Percentiles rank a stretch among this genome's conserved stretches.
Conservation (phyloP, 2,329 filamentous ascomycete species). For the Talaromyces pinophilus region DNA sequence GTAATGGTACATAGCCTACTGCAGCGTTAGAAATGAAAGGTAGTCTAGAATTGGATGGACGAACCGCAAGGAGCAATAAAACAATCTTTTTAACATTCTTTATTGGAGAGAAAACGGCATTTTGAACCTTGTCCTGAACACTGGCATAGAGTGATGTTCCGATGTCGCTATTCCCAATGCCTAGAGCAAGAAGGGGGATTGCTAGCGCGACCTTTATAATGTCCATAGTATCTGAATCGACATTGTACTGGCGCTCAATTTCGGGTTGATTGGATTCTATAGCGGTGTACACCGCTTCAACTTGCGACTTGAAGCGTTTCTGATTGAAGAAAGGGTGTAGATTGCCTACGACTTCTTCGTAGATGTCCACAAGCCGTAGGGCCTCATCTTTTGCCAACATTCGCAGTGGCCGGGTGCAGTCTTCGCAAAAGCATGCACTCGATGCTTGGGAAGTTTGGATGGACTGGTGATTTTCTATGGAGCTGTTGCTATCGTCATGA, state of each 20-base stretch:
- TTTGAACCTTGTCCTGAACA: neutral
- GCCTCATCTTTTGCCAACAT: neutral
- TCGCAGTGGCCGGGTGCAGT: neutral
- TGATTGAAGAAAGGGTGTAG: constrained; percentile 5
- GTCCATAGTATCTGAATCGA: neutral
- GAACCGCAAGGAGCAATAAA: neutral
- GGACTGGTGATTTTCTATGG: neutral
- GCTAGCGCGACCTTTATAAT: neutral
- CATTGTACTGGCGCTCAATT: neutral
- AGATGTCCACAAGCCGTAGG: neutral
- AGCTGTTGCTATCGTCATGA: neutral
- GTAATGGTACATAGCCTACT: constrained; percentile 9
- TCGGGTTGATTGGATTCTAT: neutral
- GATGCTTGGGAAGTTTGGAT: neutral
- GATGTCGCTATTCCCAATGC: neutral
- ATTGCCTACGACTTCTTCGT: constrained; percentile 3
- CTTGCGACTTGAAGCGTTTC: neutral
- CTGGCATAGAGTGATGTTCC: constrained; percentile 1
- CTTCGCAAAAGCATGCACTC: neutral
- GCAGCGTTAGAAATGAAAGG: neutral
- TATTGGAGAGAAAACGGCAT: constrained; percentile 1
- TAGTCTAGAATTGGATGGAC: neutral
- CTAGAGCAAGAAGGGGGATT: neutral
- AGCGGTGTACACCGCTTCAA: neutral
- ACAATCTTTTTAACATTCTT: neutral